Evolutionary conservation across 495 filamentous ascomycete species (phyloP).

Genomic region (Annulohypoxylon nitens): DNA sequence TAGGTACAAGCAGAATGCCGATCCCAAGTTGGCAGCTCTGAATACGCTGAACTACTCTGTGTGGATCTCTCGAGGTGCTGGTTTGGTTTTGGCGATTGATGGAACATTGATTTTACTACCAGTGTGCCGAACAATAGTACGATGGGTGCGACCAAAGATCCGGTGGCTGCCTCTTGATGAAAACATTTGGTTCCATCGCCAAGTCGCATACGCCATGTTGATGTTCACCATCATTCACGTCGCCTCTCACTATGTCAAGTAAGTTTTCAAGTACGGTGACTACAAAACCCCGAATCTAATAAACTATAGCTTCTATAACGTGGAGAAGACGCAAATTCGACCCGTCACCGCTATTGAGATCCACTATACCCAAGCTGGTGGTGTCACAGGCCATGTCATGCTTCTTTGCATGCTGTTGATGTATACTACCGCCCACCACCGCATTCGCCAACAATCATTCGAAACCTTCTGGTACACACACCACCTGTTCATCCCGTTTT

Average conservation of each 20-base stretch:
- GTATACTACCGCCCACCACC: slow-evolving; percentile 94
- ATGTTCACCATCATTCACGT: slow-evolving; percentile 85
- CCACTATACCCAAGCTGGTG: slow-evolving; percentile 89
- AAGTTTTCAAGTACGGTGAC: slow-evolving; percentile 54
- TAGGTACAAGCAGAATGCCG: slow-evolving; percentile 82
- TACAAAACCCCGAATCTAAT: slow-evolving; percentile 42
- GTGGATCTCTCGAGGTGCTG: slow-evolving; percentile 95
- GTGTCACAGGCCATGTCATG: slow-evolving; percentile 98
- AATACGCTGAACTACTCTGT: slow-evolving; percentile 90
- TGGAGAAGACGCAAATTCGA: slow-evolving; percentile 87
- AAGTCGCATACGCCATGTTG: slow-evolving; percentile 90
- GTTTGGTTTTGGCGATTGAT: slow-evolving; percentile 84
- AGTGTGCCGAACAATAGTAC: slow-evolving; percentile 91
- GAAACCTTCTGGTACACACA: slow-evolving; percentile 99
- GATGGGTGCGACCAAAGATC: slow-evolving; percentile 87
- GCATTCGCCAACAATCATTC: slow-evolving; percentile 95
- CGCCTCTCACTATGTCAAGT: slow-evolving; percentile 94
- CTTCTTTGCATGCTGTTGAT: slow-evolving; percentile 98
- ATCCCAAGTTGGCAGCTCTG: slow-evolving; percentile 75
- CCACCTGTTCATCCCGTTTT: slow-evolving; percentile 96
- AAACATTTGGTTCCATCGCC: slow-evolving; percentile 95
- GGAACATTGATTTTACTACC: slow-evolving; percentile 88
- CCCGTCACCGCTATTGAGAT: slow-evolving; percentile 88
- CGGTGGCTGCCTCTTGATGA: slow-evolving; percentile 92
- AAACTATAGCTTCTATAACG: slow-evolving; percentile 86